Conservation (phyloP, 306 rosid genomes). For the Hippophae tibetana region DNA sequence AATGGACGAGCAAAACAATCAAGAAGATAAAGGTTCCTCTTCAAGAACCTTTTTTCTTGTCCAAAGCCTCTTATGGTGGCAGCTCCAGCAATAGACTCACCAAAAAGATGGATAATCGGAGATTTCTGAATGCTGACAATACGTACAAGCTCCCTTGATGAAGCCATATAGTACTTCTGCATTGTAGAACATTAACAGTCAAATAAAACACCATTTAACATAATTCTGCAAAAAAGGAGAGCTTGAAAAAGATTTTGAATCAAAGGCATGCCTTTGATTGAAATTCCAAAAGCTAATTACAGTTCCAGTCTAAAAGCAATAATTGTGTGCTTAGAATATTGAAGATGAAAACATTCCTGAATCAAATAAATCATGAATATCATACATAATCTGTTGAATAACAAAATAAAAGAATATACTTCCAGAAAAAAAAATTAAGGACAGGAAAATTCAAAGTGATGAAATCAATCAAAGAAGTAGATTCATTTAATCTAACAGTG, state of each 20-base stretch:
- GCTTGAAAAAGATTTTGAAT: not conserved
- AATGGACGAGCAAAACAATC: constrained; percentile 95
- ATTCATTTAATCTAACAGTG: no score
- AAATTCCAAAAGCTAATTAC: not conserved
- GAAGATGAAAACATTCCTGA: no score
- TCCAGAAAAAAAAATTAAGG: no score
- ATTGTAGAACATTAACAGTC: constrained; percentile 14
- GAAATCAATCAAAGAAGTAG: no score
- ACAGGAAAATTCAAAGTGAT: no score
- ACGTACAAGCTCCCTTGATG: constrained; percentile 96
- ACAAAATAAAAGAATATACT: no score
- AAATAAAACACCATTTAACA: constrained; percentile 12
- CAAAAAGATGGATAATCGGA: constrained; percentile 86
- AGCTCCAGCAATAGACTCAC: constrained; percentile 98
- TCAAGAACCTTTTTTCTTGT: constrained; percentile 93
- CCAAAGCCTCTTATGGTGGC: constrained; percentile 96
- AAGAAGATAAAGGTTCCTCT: constrained; percentile 88
- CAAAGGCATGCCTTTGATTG: not conserved
- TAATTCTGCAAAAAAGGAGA: constrained; percentile 3
- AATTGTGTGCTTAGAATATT: no score
- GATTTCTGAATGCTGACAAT: constrained; percentile 98
- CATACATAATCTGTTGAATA: no score
- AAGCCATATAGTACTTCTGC: constrained; percentile 99
- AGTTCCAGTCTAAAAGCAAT: no score
- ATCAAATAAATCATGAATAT: no score